Conservation (phyloP, 140 eudicot genomes). For the Senecio squalidus region DNA sequence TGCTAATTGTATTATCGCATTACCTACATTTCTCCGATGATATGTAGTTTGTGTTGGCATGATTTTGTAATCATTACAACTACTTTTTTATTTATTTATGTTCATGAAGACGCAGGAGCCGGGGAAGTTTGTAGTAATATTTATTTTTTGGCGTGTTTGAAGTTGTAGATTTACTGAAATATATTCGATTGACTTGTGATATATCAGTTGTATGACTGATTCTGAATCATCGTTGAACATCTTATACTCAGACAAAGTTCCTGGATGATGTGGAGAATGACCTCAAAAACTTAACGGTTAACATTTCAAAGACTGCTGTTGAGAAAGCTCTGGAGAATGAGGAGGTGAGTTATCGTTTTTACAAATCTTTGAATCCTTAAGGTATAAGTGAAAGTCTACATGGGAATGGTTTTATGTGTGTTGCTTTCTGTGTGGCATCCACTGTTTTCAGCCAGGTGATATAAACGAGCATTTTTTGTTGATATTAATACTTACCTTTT, state of each 20-base stretch:
- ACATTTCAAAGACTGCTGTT: slow-evolving; percentile 31
- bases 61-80: neutral
- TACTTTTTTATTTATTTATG: neutral
- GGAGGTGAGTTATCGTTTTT: slow-evolving; percentile 36
- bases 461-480: slow-evolving; percentile 8
- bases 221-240: neutral
- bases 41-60: neutral
- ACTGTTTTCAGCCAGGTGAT: neutral
- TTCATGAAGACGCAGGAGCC: neutral
- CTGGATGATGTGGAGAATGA: slow-evolving; percentile 37
- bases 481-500: slow-evolving; percentile 9
- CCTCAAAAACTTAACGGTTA: slow-evolving; percentile 47
- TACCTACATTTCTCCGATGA: neutral
- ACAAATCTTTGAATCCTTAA: slow-evolving; percentile 9
- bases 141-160: neutral
- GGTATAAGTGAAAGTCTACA: neutral
- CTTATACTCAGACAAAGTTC: slow-evolving; percentile 36
- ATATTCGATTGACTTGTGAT: neutral
- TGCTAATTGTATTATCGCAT: neutral
- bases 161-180: neutral
- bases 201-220: neutral
- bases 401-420: slow-evolving; percentile 7
- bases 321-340: slow-evolving; percentile 32
- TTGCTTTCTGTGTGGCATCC: neutral
- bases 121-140: neutral